These are phyloP conservation scores for Paraphoma sp. DNA, from an alignment of 2,329 filamentous ascomycete genomes.

Conservation along the genomic window DNA sequence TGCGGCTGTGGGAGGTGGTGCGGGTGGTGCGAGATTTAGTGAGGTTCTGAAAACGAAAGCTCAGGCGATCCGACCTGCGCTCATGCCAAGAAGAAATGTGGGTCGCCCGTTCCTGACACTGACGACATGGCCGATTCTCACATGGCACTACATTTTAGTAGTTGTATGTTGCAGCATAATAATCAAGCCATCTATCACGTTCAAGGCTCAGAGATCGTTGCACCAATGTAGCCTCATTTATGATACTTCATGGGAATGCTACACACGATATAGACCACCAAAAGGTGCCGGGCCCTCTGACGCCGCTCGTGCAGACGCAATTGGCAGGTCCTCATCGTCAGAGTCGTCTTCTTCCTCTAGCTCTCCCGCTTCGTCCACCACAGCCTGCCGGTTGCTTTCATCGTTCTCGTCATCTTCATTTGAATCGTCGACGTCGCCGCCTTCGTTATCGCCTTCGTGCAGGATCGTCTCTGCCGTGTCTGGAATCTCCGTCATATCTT, in stretches of 20 bases:
- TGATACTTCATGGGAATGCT: not conserved
- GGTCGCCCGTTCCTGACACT: constrained; percentile 18
- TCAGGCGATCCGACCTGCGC: constrained; percentile 28
- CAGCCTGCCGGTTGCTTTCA: constrained; percentile 7
- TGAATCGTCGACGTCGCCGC: constrained; percentile 17
- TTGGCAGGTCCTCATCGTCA: constrained; percentile 15
- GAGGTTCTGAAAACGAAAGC: constrained; percentile 34
- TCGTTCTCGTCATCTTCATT: constrained; percentile 23
- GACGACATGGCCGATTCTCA: constrained; percentile 5
- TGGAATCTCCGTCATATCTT: constrained; percentile 40
- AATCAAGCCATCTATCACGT: too few species aligned
- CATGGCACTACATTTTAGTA: not conserved
- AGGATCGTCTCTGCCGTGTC: constrained; percentile 32
- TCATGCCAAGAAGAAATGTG: constrained; percentile 30
- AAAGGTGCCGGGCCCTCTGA: constrained; percentile 30
- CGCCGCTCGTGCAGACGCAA: constrained; percentile 15
- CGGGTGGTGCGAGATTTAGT: constrained; percentile 26
- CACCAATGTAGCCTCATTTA: too few species aligned
- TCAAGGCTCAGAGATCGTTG: too few species aligned
- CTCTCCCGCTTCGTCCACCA: constrained; percentile 13
- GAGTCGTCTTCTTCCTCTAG: constrained; percentile 18
- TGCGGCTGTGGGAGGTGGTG: constrained; percentile 32
- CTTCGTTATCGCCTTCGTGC: constrained; percentile 27
- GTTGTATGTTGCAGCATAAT: too few species aligned
- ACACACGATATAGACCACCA: constrained; percentile 31